Conservation (phyloP, 345 rosid species). For the Arabis hirsuta region DNA sequence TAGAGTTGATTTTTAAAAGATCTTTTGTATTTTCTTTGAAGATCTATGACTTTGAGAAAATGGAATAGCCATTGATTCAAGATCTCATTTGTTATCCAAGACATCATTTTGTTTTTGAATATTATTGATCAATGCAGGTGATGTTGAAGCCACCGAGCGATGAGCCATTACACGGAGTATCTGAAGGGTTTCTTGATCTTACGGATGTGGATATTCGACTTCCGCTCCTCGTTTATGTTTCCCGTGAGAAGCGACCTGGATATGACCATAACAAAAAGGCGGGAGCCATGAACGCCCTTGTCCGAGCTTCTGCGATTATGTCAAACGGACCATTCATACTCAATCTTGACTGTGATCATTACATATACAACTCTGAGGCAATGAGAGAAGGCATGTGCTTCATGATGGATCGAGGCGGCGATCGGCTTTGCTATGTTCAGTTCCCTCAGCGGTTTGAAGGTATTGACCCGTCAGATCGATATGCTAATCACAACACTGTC, state of each 20-base stretch:
- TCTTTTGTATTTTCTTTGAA: background rate
- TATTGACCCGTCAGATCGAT: conserved; percentile 96
- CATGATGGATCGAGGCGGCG: conserved; percentile 99
- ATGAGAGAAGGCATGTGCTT: conserved; percentile 99
- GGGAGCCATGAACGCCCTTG: conserved; percentile 98
- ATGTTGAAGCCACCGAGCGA: conserved; percentile 98
- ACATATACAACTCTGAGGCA: conserved; percentile 93
- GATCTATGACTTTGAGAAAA: background rate
- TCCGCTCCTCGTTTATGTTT: conserved; percentile 93
- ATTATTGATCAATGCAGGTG: conserved; percentile 56
- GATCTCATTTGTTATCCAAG: background rate
- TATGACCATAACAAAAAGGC: conserved; percentile 99
- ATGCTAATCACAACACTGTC: conserved; percentile 97
- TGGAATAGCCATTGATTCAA: background rate
- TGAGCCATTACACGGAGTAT: conserved; percentile 73
- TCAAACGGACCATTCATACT: conserved; percentile 96
- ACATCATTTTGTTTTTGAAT: conserved; percentile 18
- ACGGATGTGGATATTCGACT: conserved; percentile 93
- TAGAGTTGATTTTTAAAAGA: background rate
- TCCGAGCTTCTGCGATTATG: conserved; percentile 97
- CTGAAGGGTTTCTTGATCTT: conserved; percentile 70
- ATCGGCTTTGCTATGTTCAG: conserved; percentile 89
- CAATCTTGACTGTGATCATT: conserved; percentile 98
- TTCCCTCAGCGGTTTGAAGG: conserved; percentile 99
- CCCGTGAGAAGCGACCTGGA: conserved; percentile 98